Evolutionary conservation across 768 basidiomycete genomes (phyloP).

Genomic region (Phaffia australis): DNA sequence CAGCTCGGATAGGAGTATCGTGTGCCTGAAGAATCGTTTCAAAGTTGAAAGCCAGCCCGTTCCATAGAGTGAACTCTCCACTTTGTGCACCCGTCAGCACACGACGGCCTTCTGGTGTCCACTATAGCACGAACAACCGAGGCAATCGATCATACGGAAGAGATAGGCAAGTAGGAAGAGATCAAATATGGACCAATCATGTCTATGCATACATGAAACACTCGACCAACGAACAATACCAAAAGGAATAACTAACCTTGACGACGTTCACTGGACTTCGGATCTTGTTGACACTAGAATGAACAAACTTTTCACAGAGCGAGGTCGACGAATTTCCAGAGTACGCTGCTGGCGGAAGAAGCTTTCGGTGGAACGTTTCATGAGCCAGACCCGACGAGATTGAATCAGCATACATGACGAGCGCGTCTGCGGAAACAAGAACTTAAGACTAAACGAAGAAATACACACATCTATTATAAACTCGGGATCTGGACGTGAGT

Average conservation of each 20-base stretch:
- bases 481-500: conserved; percentile 21
- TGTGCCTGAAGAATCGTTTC: conserved; percentile 99
- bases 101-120: conserved; percentile 93
- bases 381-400: conserved; percentile 21
- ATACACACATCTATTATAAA: conserved; percentile 63
- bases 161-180: background rate
- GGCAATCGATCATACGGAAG: background rate
- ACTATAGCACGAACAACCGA: conserved; percentile 45
- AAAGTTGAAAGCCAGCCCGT: conserved; percentile 97
- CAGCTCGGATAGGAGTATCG: conserved; percentile 81
- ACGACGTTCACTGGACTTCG: conserved; percentile 94
- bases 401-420: background rate
- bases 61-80: conserved; percentile 98
- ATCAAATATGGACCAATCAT: conserved; percentile 17
- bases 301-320: conserved; percentile 90
- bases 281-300: conserved; percentile 98
- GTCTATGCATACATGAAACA: too few species aligned
- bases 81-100: conserved; percentile 89
- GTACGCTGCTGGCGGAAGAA: conserved; percentile 89
- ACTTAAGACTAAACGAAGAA: conserved; percentile 31
- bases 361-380: conserved; percentile 42
- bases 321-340: conserved; percentile 84
- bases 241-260: conserved; percentile 54
- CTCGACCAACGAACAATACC: too few species aligned
- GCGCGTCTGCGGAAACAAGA: conserved; percentile 21